Conservation (phyloP, 2,329 filamentous ascomycete genomes). For the Achaetomium macrosporum region DNA sequence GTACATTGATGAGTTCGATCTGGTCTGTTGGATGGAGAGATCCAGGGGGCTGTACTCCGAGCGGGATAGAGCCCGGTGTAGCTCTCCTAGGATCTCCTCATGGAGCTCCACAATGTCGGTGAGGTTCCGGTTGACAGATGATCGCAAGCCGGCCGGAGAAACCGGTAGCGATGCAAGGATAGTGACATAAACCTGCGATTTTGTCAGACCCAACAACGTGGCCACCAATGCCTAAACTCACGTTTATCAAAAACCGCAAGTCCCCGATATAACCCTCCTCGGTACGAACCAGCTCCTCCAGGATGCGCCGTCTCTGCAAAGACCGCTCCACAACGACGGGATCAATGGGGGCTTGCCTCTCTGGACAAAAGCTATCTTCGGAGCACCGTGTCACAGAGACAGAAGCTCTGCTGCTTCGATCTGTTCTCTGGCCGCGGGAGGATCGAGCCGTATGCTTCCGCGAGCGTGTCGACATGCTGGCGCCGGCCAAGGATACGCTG, state of each 20-base stretch:
- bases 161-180: constrained; percentile 66
- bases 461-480: constrained; percentile 61
- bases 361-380: constrained; percentile 58
- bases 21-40: constrained; percentile 18
- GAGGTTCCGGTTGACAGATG: constrained; percentile 72
- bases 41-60: constrained; percentile 54
- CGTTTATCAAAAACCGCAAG: constrained; percentile 79
- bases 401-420: constrained; percentile 58
- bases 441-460: constrained; percentile 47
- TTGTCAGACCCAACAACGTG: neutral
- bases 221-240: constrained; percentile 36
- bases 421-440: constrained; percentile 50
- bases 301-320: constrained; percentile 66
- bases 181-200: constrained; percentile 63
- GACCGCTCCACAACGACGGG: constrained; percentile 65
- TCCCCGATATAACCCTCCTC: constrained; percentile 88
- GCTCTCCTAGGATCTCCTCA: constrained; percentile 68
- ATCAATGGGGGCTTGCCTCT: constrained; percentile 52
- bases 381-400: constrained; percentile 55
- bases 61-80: constrained; percentile 65
- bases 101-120: constrained; percentile 77
- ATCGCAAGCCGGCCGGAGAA: constrained; percentile 57
- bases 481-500: constrained; percentile 68
- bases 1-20: constrained; percentile 19
- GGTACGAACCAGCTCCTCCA: constrained; percentile 80